These are phyloP conservation scores for Parastagonospora nodorum DNA, from an alignment of 2,329 filamentous ascomycete species.

Conservation along the genomic window DNA sequence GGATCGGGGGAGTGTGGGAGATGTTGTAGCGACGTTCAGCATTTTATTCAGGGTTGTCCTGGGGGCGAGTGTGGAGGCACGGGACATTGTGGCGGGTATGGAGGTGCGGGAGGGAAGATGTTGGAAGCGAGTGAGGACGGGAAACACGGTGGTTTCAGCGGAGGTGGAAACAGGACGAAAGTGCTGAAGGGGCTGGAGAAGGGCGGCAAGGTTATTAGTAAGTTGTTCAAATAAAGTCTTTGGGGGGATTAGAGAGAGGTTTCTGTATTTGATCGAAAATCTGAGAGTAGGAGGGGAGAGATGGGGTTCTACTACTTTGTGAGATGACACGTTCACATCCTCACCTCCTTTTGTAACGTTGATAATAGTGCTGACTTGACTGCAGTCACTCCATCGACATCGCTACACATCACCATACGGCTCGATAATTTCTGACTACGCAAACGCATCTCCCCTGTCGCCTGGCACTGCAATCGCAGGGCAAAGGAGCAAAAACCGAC, in stretches of 20 bases:
- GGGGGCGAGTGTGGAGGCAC: slow-evolving; percentile 31
- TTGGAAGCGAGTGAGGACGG: slow-evolving; percentile 15
- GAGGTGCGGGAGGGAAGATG: slow-evolving; percentile 17
- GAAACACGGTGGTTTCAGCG: slow-evolving; percentile 10
- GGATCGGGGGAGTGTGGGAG: slow-evolving; percentile 46
- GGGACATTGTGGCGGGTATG: slow-evolving; percentile 26
- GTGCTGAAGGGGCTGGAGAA: slow-evolving; percentile 29
- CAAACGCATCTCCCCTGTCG: too few relatives aligned
- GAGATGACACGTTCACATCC: neutral
- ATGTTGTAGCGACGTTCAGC: slow-evolving; percentile 38
- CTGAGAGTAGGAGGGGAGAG: neutral
- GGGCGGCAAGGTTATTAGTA: slow-evolving; percentile 22
- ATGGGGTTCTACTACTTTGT: neutral
- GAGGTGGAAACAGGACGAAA: neutral
- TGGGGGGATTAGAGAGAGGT: slow-evolving; percentile 27
- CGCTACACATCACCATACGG: too few relatives aligned
- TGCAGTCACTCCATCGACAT: too few relatives aligned
- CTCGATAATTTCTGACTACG: too few relatives aligned
- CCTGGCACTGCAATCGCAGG: too few relatives aligned
- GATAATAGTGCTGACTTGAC: too few relatives aligned
- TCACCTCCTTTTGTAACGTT: too few relatives aligned
- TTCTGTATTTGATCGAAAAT: slow-evolving; percentile 34
- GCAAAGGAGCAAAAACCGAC: too few relatives aligned
- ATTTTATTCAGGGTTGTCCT: slow-evolving; percentile 38
- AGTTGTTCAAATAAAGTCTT: slow-evolving; percentile 1